These are phyloP conservation scores for Aspergillus carbonarius DNA, from an alignment of 2,329 filamentous ascomycete genomes.

Conservation along the genomic window DNA sequence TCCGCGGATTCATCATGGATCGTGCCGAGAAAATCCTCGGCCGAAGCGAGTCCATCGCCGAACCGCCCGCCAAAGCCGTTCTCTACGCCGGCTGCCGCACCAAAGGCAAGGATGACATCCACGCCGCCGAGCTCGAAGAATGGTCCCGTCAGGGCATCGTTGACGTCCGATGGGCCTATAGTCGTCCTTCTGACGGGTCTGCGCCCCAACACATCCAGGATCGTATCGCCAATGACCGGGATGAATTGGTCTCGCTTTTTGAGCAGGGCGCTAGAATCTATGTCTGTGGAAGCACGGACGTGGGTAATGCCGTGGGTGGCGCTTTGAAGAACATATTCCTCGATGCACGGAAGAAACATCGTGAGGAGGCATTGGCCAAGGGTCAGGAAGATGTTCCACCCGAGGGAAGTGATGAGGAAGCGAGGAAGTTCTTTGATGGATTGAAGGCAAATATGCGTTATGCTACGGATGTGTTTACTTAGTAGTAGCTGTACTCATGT, in stretches of 20 bases:
- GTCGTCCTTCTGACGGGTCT: slow-evolving; percentile 47
- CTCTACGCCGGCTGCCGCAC: slow-evolving; percentile 40
- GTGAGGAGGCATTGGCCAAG: slow-evolving; percentile 34
- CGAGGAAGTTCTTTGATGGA: slow-evolving; percentile 29
- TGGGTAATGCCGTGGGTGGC: slow-evolving; percentile 51
- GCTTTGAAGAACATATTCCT: slow-evolving; percentile 38
- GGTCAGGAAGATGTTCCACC: slow-evolving; percentile 34
- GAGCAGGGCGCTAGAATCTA: slow-evolving; percentile 57
- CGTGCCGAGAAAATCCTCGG: slow-evolving; percentile 47
- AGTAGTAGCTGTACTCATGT: too few relatives aligned
- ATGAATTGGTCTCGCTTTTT: slow-evolving; percentile 48
- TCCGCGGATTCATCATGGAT: slow-evolving; percentile 64
- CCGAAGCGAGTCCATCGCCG: slow-evolving; percentile 18
- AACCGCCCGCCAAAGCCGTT: slow-evolving; percentile 33
- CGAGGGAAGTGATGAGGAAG: slow-evolving; percentile 25
- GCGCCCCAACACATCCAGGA: slow-evolving; percentile 57
- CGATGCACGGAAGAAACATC: slow-evolving; percentile 29
- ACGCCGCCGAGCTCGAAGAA: slow-evolving; percentile 40
- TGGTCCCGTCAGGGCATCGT: slow-evolving; percentile 65
- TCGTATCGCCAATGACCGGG: slow-evolving; percentile 48
- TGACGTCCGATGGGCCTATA: slow-evolving; percentile 61
- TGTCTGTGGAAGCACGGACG: slow-evolving; percentile 61
- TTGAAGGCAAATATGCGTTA: slow-evolving; percentile 53
- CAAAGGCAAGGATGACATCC: slow-evolving; percentile 37
- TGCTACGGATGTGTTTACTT: slow-evolving; percentile 59